A percentile compares a stretch with the other conserved stretches of the same genome.
Conservation (phyloP, 202 grass and related monocot species). For the Schoenoplectus tabernaemontani region DNA sequence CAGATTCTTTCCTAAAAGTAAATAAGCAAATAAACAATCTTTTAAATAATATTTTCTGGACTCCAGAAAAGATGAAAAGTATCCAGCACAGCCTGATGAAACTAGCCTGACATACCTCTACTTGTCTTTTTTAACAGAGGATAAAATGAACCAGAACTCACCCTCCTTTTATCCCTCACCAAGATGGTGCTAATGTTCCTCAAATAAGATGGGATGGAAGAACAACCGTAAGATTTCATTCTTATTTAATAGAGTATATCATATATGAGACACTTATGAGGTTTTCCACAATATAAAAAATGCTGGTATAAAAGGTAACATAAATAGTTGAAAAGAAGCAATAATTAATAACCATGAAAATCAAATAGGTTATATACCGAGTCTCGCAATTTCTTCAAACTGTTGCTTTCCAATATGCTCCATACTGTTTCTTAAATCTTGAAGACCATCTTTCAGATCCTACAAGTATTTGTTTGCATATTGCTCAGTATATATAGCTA, state of each 20-base stretch:
- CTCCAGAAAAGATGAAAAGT: neutral
- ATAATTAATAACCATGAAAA: slow-evolving; percentile 3
- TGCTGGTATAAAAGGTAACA: neutral
- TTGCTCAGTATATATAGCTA: neutral
- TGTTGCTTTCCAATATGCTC: slow-evolving; percentile 22
- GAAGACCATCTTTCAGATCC: slow-evolving; percentile 33
- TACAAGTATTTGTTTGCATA: slow-evolving; percentile 11
- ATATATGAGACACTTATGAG: neutral
- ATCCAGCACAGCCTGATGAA: neutral
- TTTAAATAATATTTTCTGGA: neutral
- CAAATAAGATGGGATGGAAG: neutral
- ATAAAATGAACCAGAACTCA: neutral
- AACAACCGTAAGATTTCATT: neutral
- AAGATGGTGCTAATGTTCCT: neutral
- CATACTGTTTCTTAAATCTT: slow-evolving; percentile 17
- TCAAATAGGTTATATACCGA: slow-evolving; percentile 17
- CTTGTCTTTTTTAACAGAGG: neutral
- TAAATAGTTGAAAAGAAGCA: neutral
- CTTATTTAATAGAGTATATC: neutral
- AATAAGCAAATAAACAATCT: slow-evolving; percentile 2
- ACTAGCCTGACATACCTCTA: neutral
- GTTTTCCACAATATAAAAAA: neutral
- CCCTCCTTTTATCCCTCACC: neutral
- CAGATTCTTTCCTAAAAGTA: slow-evolving; percentile 30
- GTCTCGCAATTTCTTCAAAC: slow-evolving; percentile 21